A percentile compares a stretch with the other conserved stretches of the same genome.
phyloP scores from a whole-genome alignment of 2,329 filamentous ascomycete genomes.

The Neocucurbitaria cava region DNA sequence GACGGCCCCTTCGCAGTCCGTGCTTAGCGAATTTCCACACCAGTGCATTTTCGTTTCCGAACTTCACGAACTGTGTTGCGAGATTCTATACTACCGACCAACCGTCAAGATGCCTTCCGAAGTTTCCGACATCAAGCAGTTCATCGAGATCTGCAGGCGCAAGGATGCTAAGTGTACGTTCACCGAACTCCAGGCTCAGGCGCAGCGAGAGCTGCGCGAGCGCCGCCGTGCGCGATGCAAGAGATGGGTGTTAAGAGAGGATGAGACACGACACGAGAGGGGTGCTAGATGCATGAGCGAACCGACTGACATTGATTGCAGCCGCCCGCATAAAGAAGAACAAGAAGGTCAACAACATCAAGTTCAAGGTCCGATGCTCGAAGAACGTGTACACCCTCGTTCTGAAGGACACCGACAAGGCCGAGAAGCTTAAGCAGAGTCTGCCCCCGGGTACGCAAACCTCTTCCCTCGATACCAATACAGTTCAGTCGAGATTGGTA shows the following conservation, averaged over 20 bases:
- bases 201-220: not conserved
- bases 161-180: conserved; percentile 99
- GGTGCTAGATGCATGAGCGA: not conserved
- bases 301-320: conserved; percentile 33
- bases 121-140: conserved; percentile 98
- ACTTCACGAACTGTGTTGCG: conserved; percentile 31
- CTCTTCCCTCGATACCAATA: not conserved
- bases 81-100: conserved; percentile 39
- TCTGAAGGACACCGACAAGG: conserved; percentile 98
- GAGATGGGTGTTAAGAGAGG: not conserved
- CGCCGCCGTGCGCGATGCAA: not conserved
- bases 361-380: conserved; percentile 99
- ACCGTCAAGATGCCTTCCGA: conserved; percentile 93
- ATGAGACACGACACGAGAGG: not conserved
- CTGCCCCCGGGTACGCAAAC: conserved; percentile 85
- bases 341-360: conserved; percentile 88
- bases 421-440: conserved; percentile 99
- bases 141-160: conserved; percentile 99
- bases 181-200: not conserved
- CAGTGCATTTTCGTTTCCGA: conserved; percentile 24
- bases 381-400: conserved; percentile 97
- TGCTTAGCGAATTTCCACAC: conserved; percentile 48
- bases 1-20: conserved; percentile 35
- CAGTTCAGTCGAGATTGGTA: not conserved
- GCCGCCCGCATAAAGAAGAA: conserved; percentile 78